Conservation (phyloP, 495 filamentous ascomycete genomes). For the Penicillium riverlandense region DNA sequence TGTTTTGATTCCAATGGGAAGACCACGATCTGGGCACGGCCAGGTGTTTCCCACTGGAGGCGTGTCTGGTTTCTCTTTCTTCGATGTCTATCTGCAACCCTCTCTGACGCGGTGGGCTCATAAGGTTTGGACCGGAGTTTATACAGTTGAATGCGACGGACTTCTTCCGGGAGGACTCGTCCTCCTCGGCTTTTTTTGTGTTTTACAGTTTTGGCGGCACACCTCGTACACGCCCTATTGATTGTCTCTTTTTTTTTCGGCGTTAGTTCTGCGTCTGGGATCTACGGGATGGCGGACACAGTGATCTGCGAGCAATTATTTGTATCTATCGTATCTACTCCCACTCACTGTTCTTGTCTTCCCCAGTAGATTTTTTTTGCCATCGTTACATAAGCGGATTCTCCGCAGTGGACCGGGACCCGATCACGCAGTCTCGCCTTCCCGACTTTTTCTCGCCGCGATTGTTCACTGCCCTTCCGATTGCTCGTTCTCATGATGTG, state of each 20-base stretch:
- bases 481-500: constrained; percentile 10
- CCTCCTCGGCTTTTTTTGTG: not conserved
- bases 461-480: too few relatives aligned
- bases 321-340: too few relatives aligned
- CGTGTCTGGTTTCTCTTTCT: constrained; percentile 9
- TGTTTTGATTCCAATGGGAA: not conserved
- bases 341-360: too few relatives aligned
- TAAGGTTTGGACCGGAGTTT: too few relatives aligned
- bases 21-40: too few relatives aligned
- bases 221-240: not conserved
- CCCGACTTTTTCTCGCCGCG: constrained; percentile 16
- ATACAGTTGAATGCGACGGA: too few relatives aligned
- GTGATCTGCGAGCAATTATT: too few relatives aligned
- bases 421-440: constrained; percentile 22
- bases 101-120: not conserved
- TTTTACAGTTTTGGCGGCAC: not conserved
- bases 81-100: not conserved
- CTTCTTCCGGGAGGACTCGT: not conserved
- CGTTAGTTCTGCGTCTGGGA: not conserved
- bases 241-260: not conserved
- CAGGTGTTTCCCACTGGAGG: constrained; percentile 1
- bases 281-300: too few relatives aligned
- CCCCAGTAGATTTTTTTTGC: not conserved
- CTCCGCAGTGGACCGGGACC: constrained; percentile 23
- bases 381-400: constrained; percentile 20